Percentiles rank a stretch among this genome's conserved stretches.
Conservation (phyloP, 2,329 filamentous ascomycete genomes). For the Curvularia lunata region DNA sequence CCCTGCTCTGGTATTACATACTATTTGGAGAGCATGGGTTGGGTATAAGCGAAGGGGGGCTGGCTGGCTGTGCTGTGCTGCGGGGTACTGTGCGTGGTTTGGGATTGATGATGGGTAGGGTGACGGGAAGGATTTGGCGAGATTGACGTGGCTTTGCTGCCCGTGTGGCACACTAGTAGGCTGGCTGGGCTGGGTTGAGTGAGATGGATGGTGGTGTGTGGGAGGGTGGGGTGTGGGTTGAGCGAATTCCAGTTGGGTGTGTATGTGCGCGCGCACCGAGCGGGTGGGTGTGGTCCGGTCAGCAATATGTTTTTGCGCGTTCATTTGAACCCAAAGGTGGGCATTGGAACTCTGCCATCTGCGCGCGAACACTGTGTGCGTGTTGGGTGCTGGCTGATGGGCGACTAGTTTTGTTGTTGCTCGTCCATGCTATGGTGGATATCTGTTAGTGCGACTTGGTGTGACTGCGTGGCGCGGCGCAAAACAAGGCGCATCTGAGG, state of each 20-base stretch:
- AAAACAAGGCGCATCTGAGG: neutral
- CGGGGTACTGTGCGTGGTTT: neutral
- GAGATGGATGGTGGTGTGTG: neutral
- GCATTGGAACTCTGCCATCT: neutral
- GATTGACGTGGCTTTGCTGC: neutral
- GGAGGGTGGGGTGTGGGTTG: neutral
- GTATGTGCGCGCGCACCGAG: too few species aligned
- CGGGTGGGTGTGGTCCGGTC: too few species aligned
- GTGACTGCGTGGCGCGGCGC: neutral
- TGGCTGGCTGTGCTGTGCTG: neutral
- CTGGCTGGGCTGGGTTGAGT: neutral
- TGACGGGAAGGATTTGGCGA: slow-evolving; percentile 5
- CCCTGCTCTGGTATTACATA: neutral
- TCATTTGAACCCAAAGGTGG: neutral
- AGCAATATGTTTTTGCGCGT: neutral
- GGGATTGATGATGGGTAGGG: slow-evolving; percentile 1
- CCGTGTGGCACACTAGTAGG: neutral
- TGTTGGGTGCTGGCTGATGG: neutral
- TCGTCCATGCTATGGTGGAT: neutral
- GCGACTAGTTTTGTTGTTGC: neutral
- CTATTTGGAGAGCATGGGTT: neutral
- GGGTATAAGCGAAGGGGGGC: neutral
- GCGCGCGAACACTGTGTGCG: neutral
- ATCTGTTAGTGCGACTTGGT: neutral
- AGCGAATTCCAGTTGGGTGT: neutral